These are phyloP conservation scores for Metroxylon sagu DNA, from an alignment of 176 grass and related monocot species.

Conservation along the genomic window DNA sequence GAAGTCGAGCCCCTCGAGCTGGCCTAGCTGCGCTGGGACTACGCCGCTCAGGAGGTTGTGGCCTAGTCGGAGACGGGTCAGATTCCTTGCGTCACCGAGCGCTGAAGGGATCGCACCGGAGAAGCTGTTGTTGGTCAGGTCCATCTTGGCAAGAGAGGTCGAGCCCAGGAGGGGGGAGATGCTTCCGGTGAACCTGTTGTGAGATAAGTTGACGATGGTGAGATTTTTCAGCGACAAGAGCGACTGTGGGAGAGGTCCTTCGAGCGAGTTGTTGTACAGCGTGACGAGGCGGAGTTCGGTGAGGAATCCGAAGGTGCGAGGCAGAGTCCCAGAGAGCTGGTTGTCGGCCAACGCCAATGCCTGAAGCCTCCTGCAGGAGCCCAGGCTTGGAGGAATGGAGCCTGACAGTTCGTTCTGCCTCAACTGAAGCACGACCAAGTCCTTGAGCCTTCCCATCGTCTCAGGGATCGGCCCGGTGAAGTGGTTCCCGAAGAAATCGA, in stretches of 20 bases:
- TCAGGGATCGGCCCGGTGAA: slow-evolving; percentile 57
- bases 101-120: slow-evolving; percentile 49
- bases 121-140: slow-evolving; percentile 66
- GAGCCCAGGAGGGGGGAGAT: slow-evolving; percentile 68
- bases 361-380: slow-evolving; percentile 59
- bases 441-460: slow-evolving; percentile 61
- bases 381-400: slow-evolving; percentile 60
- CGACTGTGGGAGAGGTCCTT: slow-evolving; percentile 51
- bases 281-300: slow-evolving; percentile 52
- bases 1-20: slow-evolving; percentile 39
- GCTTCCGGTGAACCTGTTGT: slow-evolving; percentile 61
- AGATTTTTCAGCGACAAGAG: slow-evolving; percentile 57
- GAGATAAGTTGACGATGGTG: slow-evolving; percentile 77
- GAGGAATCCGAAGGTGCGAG: slow-evolving; percentile 44
- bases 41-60: slow-evolving; percentile 43
- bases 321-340: slow-evolving; percentile 49
- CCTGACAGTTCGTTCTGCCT: slow-evolving; percentile 86
- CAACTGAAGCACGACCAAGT: slow-evolving; percentile 71
- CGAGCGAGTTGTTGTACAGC: slow-evolving; percentile 90
- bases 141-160: slow-evolving; percentile 40
- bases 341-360: slow-evolving; percentile 79
- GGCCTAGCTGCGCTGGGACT: slow-evolving; percentile 48
- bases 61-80: slow-evolving; percentile 57
- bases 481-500: slow-evolving; percentile 91
- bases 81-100: slow-evolving; percentile 32